These are phyloP conservation scores for Grosmannia serpens DNA, from an alignment of 2,329 filamentous ascomycete genomes.

Conservation along the genomic window DNA sequence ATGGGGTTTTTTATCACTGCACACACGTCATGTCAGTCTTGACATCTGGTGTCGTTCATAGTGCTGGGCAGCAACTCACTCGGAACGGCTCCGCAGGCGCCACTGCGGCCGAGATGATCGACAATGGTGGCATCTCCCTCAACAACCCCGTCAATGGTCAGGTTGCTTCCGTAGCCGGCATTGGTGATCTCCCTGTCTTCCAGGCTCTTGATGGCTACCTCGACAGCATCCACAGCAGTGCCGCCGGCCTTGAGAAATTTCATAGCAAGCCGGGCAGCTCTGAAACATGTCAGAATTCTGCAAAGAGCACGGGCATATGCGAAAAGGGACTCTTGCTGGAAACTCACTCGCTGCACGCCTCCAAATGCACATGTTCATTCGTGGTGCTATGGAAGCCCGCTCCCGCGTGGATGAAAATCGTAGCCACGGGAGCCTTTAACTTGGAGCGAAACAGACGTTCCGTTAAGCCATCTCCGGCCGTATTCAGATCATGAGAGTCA, in stretches of 20 bases:
- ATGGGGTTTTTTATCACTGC: conserved; percentile 89
- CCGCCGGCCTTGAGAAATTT: conserved; percentile 65
- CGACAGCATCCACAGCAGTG: conserved; percentile 76
- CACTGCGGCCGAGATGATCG: conserved; percentile 81
- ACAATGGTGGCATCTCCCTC: conserved; percentile 93
- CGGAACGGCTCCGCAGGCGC: conserved; percentile 81
- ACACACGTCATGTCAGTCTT: not conserved
- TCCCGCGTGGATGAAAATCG: conserved; percentile 91
- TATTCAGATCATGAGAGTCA: not conserved
- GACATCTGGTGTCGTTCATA: not conserved
- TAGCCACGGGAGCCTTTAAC: conserved; percentile 24
- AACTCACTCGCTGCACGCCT: conserved; percentile 76
- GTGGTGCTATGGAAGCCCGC: conserved; percentile 84
- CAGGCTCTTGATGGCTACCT: conserved; percentile 74
- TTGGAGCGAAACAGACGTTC: conserved; percentile 16
- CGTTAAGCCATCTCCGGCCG: conserved; percentile 11
- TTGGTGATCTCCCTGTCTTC: conserved; percentile 96
- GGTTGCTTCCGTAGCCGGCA: conserved; percentile 88
- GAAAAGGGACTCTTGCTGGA: not conserved
- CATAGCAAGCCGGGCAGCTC: conserved; percentile 79
- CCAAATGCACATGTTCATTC: conserved; percentile 75
- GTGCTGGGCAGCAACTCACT: conserved; percentile 44
- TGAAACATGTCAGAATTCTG: conserved; percentile 23
- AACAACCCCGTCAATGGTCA: conserved; percentile 79
- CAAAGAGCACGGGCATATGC: not conserved